A percentile compares a stretch with the other conserved stretches of the same genome.
phyloP scores from a whole-genome alignment of 768 basidiomycete genomes.

The Tulasnella sp. region DNA sequence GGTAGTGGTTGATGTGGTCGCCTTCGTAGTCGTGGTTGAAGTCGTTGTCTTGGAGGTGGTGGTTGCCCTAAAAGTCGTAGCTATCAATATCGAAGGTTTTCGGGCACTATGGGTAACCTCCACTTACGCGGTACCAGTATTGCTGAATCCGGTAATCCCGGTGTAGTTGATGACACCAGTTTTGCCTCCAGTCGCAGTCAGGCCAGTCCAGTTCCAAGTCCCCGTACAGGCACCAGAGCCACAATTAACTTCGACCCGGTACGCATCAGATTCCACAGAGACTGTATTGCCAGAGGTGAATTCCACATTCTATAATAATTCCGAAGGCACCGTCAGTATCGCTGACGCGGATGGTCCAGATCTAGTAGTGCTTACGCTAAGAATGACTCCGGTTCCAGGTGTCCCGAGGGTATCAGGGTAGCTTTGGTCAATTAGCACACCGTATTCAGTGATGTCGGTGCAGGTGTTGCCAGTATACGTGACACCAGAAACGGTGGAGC shows the following conservation, averaged over 20 bases:
- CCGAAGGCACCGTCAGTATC: background rate
- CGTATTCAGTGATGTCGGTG: constrained; percentile 38
- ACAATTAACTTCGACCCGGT: constrained; percentile 46
- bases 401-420: constrained; percentile 44
- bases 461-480: constrained; percentile 36
- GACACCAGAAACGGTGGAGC: constrained; percentile 20
- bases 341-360: too few species aligned
- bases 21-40: background rate
- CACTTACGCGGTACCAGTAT: constrained; percentile 18
- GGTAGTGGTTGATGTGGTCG: too few species aligned
- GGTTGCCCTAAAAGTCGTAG: too few species aligned
- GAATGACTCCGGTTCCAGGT: constrained; percentile 44
- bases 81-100: too few species aligned
- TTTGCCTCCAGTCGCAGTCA: constrained; percentile 37
- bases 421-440: constrained; percentile 55
- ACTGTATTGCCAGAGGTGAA: constrained; percentile 33
- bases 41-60: background rate
- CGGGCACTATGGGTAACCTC: too few species aligned
- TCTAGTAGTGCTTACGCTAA: constrained; percentile 37
- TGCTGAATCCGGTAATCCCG: background rate
- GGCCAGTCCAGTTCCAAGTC: constrained; percentile 41
- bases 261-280: constrained; percentile 34
- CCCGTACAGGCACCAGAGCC: constrained; percentile 43
- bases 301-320: background rate
- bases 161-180: constrained; percentile 31